A percentile compares a stretch with the other conserved stretches of the same genome.
phyloP scores from a whole-genome alignment of 768 basidiomycete genomes.

The Rhodocollybia butyracea region DNA sequence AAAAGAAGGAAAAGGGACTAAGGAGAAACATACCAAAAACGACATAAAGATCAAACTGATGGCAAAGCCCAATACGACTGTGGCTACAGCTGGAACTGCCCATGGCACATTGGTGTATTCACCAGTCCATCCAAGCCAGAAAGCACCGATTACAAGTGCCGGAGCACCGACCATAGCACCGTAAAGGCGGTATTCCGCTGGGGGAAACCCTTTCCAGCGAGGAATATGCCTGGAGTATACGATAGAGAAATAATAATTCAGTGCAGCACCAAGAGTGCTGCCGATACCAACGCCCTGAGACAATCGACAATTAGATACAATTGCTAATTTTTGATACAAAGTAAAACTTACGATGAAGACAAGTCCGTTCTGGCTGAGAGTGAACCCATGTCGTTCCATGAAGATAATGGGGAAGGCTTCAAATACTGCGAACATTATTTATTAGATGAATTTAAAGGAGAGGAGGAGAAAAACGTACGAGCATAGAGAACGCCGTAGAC shows the following conservation, averaged over 20 bases:
- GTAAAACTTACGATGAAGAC: slow-evolving; percentile 43
- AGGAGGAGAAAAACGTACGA: slow-evolving; percentile 33
- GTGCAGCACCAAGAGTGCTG: slow-evolving; percentile 24
- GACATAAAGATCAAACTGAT: slow-evolving; percentile 58
- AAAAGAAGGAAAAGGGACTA: slow-evolving; percentile 43
- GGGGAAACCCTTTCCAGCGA: slow-evolving; percentile 37
- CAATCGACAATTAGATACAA: too few species aligned
- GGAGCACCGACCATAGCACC: slow-evolving; percentile 36
- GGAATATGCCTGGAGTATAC: slow-evolving; percentile 24
- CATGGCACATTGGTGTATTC: slow-evolving; percentile 18
- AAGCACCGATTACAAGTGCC: slow-evolving; percentile 28
- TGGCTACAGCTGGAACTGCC: slow-evolving; percentile 5
- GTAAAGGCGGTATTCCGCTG: slow-evolving; percentile 36
- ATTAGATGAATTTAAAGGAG: slow-evolving; percentile 30
- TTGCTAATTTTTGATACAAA: too few species aligned
- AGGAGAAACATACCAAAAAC: slow-evolving; percentile 50
- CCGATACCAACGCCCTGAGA: slow-evolving; percentile 37
- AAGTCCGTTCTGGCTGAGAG: slow-evolving; percentile 31
- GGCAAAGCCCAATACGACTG: slow-evolving; percentile 1
- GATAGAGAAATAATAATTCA: slow-evolving; percentile 26
- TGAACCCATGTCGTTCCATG: slow-evolving; percentile 31
- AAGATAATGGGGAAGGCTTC: slow-evolving; percentile 37
- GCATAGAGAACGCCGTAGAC: slow-evolving; percentile 51
- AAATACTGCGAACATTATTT: slow-evolving; percentile 23
- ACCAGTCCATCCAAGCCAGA: slow-evolving; percentile 40